These are phyloP conservation scores for Tricholoma hemisulphureum DNA, from an alignment of 768 basidiomycete genomes.

Conservation along the genomic window DNA sequence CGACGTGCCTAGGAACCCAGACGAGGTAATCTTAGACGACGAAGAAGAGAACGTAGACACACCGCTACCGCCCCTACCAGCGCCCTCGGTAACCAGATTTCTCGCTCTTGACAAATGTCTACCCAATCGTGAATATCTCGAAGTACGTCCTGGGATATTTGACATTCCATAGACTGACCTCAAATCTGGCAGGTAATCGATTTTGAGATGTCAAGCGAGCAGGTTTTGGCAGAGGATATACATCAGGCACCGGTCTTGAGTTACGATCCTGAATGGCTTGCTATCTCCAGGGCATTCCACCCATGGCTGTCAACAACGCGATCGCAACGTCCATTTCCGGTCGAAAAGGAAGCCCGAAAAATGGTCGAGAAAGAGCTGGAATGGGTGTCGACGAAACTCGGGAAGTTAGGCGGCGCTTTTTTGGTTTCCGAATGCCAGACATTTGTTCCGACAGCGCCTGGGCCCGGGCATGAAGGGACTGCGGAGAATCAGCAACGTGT, in stretches of 20 bases:
- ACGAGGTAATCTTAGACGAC: constrained; percentile 50
- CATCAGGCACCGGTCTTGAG: constrained; percentile 42
- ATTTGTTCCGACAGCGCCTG: constrained; percentile 66
- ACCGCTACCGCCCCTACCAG: constrained; percentile 28
- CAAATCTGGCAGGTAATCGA: constrained; percentile 61
- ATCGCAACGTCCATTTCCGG: constrained; percentile 59
- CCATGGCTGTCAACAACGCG: constrained; percentile 63
- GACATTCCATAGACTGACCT: neutral
- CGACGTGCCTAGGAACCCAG: constrained; percentile 35
- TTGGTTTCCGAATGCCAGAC: constrained; percentile 56
- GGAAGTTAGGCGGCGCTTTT: constrained; percentile 32
- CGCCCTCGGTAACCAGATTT: constrained; percentile 61
- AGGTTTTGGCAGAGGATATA: constrained; percentile 7
- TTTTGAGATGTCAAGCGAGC: constrained; percentile 33
- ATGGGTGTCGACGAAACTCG: constrained; percentile 64
- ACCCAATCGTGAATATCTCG: constrained; percentile 71
- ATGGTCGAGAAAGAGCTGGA: constrained; percentile 57
- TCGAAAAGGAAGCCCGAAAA: constrained; percentile 45
- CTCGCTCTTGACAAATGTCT: constrained; percentile 91
- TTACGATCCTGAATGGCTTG: constrained; percentile 93
- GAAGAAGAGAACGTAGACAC: constrained; percentile 43
- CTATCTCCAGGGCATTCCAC: constrained; percentile 85
- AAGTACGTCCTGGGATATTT: constrained; percentile 46
- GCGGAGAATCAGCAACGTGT: constrained; percentile 34
- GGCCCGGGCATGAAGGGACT: constrained; percentile 32